A percentile compares a stretch with the other conserved stretches of the same genome.
These are phyloP conservation scores for Colletotrichum salicis DNA, from an alignment of 2,329 filamentous ascomycete species.

Conservation along the genomic window DNA sequence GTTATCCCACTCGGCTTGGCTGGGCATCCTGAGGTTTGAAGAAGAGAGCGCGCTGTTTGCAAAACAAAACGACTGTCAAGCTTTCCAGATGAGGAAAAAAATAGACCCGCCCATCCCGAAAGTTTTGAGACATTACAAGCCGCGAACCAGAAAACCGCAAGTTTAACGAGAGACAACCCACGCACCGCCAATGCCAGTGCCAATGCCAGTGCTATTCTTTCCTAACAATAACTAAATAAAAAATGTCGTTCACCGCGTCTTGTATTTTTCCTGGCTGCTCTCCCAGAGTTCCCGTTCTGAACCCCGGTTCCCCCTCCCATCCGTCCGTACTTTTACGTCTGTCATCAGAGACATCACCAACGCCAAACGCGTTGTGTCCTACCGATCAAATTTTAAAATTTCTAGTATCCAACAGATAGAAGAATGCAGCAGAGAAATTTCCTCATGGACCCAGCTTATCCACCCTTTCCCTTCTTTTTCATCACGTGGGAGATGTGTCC, in stretches of 20 bases:
- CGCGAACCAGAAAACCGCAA: constrained; percentile 27
- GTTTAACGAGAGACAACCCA: constrained; percentile 29
- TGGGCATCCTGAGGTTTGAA: neutral
- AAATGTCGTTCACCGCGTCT: constrained; percentile 33
- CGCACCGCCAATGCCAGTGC: constrained; percentile 27
- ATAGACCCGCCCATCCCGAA: constrained; percentile 19
- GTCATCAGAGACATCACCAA: constrained; percentile 34
- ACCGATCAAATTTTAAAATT: constrained; percentile 34
- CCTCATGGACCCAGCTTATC: neutral
- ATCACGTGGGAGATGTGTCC: constrained; percentile 29
- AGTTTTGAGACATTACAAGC: constrained; percentile 28
- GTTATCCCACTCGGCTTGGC: neutral
- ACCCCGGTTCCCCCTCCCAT: constrained; percentile 27
- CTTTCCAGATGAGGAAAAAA: constrained; percentile 25
- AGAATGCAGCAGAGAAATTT: constrained; percentile 15
- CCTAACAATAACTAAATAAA: constrained; percentile 16
- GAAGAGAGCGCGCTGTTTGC: constrained; percentile 24
- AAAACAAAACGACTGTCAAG: constrained; percentile 8
- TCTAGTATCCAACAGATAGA: constrained; percentile 16
- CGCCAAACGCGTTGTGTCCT: constrained; percentile 34
- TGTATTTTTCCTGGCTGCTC: neutral
- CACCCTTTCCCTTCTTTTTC: constrained; percentile 15
- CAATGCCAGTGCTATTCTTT: constrained; percentile 1
- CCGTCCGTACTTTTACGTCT: constrained; percentile 9
- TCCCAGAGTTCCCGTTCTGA: constrained; percentile 26